Evolutionary conservation across 2,329 filamentous ascomycete species (phyloP).

Genomic region (Epichloe sylvatica): DNA sequence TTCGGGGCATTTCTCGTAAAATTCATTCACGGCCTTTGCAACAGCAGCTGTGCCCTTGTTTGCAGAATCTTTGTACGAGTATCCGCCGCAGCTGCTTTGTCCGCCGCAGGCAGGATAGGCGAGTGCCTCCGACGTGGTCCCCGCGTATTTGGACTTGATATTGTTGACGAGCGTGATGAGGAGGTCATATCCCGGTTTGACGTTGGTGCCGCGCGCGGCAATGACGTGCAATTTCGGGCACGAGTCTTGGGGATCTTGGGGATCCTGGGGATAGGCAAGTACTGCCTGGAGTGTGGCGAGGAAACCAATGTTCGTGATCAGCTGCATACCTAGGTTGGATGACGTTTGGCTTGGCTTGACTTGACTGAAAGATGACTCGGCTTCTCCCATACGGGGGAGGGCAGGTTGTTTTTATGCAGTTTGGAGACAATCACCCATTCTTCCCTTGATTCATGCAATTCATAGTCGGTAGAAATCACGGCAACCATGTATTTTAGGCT

Average conservation of each 20-base stretch:
- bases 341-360: no score
- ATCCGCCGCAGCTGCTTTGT: conserved; percentile 40
- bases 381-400: no score
- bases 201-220: conserved; percentile 34
- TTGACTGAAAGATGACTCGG: no score
- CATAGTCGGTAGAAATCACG: no score
- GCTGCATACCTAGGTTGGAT: background rate
- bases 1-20: conserved; percentile 40
- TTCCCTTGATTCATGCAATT: no score
- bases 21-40: conserved; percentile 33
- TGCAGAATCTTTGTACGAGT: conserved; percentile 43
- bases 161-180: conserved; percentile 35
- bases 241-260: no score
- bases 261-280: background rate
- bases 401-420: no score
- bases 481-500: no score
- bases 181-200: conserved; percentile 37
- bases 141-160: conserved; percentile 32
- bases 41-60: background rate
- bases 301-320: background rate
- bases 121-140: conserved; percentile 41
- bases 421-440: no score
- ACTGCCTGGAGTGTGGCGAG: background rate
- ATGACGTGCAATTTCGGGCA: conserved; percentile 26
- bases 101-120: conserved; percentile 50